A percentile compares a stretch with the other conserved stretches of the same genome.
phyloP scores from a whole-genome alignment of 306 rosid species.

The Phaseolus lunatus region DNA sequence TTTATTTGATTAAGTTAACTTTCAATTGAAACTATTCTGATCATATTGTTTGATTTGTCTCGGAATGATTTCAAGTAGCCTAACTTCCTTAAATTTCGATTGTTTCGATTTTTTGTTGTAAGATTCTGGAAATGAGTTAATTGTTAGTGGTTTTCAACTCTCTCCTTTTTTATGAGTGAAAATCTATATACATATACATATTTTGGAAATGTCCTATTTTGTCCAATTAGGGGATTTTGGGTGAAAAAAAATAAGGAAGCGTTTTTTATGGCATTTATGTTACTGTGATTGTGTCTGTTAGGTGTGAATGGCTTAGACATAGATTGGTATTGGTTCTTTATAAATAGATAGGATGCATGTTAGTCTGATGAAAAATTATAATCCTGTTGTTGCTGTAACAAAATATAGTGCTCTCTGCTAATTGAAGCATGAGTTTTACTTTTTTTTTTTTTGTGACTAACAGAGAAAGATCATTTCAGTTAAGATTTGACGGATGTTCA shows the following conservation, averaged over 20 bases:
- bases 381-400: neutral
- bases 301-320: neutral
- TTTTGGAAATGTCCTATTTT: neutral
- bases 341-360: neutral
- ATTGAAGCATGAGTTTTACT: too few species aligned
- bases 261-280: neutral
- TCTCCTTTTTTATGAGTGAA: neutral
- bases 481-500: slow-evolving; percentile 30
- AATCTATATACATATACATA: neutral
- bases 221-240: slow-evolving; percentile 8
- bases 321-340: slow-evolving; percentile 4
- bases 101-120: neutral
- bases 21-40: neutral
- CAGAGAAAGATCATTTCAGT: neutral
- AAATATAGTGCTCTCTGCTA: neutral
- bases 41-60: slow-evolving; percentile 10
- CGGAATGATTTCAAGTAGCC: neutral
- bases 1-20: slow-evolving; percentile 36
- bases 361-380: slow-evolving; percentile 13
- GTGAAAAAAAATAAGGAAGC: slow-evolving; percentile 11
- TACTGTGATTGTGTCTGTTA: neutral
- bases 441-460: too few species aligned
- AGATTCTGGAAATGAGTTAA: slow-evolving; percentile 1
- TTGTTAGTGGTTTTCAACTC: neutral
- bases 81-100: neutral